Evolutionary conservation across 2,329 filamentous ascomycete species (phyloP), one percentile per base, ranked within the genome.

Genomic region (Ceratocystis cacaofunesta): DNA sequence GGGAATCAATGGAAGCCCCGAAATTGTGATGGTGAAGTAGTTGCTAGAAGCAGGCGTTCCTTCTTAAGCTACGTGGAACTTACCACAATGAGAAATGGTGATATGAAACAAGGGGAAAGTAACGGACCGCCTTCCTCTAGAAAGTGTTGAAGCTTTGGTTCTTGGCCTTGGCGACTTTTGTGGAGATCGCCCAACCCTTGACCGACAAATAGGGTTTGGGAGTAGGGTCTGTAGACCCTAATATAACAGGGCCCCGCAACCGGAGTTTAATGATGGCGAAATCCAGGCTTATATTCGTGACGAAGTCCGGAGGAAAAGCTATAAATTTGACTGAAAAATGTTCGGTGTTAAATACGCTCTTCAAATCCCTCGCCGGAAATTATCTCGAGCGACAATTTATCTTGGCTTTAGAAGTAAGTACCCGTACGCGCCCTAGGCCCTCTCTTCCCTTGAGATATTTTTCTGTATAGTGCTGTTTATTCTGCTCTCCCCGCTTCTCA

Each of bases 141-240:
- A 3, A 68, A 65, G 68, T 69, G 69, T 63, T 32, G 65, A 2
- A 58, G 68, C 6, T 62, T 68, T 15, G 65, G 69, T 57, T 68
- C 7, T 44, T 69, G 30, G 32, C 60, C 41, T 62, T 44, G 36
- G 25, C 28, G 60, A 62, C 19, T 5, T 30, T 46, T 48, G 28
- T 62, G 61, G 28, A 19, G 41, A 44, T 1, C 12, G 15, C 3
- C 6, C 61, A 48, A 48, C 43, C 48, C 30, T 50, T 10, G 41
- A 62, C 41, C 7, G 8, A 8, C 0, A 12, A 28, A 5, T 28
- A 28, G 28, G 28, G 28, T 28, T 28, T 22, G 22, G 0, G 0
- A 0, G 0, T 12, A 15, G 36, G 17, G 17, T 5, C 2, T 7
- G 1, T 6, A 22, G 22, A 64, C 62, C 62, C 62, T 63, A 55